phyloP scores from a whole-genome alignment of 139 green algal genomes.

The Eudorina sp. region DNA sequence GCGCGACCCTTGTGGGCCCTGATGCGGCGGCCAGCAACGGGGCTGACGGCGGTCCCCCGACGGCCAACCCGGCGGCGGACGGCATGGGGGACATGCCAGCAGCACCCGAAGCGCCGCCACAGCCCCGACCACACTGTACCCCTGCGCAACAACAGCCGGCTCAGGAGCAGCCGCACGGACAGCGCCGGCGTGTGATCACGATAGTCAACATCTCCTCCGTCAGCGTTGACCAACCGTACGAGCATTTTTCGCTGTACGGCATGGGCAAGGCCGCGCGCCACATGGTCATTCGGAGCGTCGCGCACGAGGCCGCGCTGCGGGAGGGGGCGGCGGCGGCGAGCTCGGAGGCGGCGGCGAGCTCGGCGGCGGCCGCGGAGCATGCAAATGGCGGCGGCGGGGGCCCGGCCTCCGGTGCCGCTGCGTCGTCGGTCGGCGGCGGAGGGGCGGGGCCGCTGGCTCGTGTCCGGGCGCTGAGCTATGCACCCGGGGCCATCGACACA shows the following conservation, averaged over 20 bases:
- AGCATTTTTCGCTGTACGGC: slow-evolving; percentile 47
- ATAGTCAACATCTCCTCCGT: slow-evolving; percentile 43
- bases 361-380: background rate
- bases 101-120: too few species aligned
- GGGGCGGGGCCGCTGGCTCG: background rate
- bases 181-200: background rate
- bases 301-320: slow-evolving; percentile 31
- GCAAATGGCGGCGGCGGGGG: background rate
- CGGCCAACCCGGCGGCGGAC: background rate
- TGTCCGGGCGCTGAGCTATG: slow-evolving; percentile 33
- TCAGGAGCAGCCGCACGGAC: background rate
- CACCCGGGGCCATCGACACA: slow-evolving; percentile 35
- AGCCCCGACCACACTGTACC: background rate
- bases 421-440: too few species aligned
- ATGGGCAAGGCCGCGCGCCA: slow-evolving; percentile 47
- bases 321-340: background rate
- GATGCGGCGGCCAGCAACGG: background rate
- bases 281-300: slow-evolving; percentile 29
- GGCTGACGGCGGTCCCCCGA: background rate
- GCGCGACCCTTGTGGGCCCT: background rate
- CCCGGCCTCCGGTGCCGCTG: background rate
- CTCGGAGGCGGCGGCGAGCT: too few species aligned
- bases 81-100: background rate
- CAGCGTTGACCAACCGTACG: slow-evolving; percentile 40
- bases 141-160: too few species aligned